phyloP scores from a whole-genome alignment of 306 rosid species.

The Quercus ilex region DNA sequence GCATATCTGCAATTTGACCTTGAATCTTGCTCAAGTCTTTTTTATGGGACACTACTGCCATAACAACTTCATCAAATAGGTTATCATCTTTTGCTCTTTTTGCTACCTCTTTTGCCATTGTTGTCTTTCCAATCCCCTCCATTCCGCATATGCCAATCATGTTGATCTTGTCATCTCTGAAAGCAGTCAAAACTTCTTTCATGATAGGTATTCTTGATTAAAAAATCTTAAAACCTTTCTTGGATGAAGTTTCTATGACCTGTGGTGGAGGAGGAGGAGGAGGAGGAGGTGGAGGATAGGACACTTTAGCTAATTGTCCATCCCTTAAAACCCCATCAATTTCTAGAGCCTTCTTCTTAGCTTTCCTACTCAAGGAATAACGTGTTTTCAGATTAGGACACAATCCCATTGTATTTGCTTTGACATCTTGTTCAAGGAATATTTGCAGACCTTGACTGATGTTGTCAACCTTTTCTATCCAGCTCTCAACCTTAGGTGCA shows the following conservation, averaged over 20 bases:
- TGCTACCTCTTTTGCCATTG: slow-evolving; percentile 16
- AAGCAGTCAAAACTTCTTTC: background rate
- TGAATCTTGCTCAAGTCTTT: slow-evolving; percentile 17
- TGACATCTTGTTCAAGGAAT: background rate
- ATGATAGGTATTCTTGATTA: background rate
- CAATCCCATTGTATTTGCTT: too few species aligned
- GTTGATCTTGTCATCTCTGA: slow-evolving; percentile 12
- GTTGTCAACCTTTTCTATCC: background rate
- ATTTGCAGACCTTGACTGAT: background rate
- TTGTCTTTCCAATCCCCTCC: slow-evolving; percentile 35
- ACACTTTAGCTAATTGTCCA: too few species aligned
- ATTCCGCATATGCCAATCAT: slow-evolving; percentile 21
- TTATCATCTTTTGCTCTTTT: too few species aligned
- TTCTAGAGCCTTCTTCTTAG: too few species aligned
- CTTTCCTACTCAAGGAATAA: too few species aligned
- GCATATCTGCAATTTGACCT: slow-evolving; percentile 15
- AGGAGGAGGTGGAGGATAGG: too few species aligned
- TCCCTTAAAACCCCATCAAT: too few species aligned
- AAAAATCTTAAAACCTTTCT: background rate
- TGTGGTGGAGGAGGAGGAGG: too few species aligned
- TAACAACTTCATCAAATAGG: background rate
- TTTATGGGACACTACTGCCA: slow-evolving; percentile 25
- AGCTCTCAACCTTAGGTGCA: background rate
- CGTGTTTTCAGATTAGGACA: too few species aligned
- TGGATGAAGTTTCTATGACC: too few species aligned